Base-by-base conservation (phyloP, 768 basidiomycete genomes). In the Clathrus columnatus region DNA sequence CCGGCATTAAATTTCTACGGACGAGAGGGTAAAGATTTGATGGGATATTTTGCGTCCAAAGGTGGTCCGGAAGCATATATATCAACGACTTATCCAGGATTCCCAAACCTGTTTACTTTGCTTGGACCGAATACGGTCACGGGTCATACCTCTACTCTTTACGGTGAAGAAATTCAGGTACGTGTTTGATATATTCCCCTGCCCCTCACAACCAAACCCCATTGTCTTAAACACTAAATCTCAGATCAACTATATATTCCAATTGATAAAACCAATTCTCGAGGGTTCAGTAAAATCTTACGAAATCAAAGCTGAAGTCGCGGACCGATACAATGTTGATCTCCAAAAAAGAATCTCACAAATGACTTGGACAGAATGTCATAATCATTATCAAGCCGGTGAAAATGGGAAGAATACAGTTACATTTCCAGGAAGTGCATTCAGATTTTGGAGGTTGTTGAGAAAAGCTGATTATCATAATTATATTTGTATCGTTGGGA, bases 131-230 rank as follows among this genome's bases (percentile, higher is more conserved):
- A 84, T 62, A 74, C 74, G 29, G 75, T 74, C 26, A 71, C 77
- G 7, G 82, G 81, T 14, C 82, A 83, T 60, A 77, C 76, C 7
- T 82, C 82, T 23, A 71, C 79, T 30, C 70, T 83, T 47, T 82
- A 78, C 62, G 72, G 70, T 50, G 72, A 78, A 58, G 82, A 83
- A 63, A 69, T 73, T 6, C 80, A 83, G 74, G 81, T 78, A 44
- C 49, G 68, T 26, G 18, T 28, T 16, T 18, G 27, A 18, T 47
- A 41, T 30, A 30, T 41, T 41, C 45, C 54, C 49, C 61, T 55
- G 29, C 48, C 20, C 41, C 57, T 14, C 45, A 57, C 41, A 59
- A 49, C 20, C 47, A 14, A 11, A 48, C 23, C 42, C 17, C 20
- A 3, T 45, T 7, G 21, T 27, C 17, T 5, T 26, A 21, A 23